These are phyloP conservation scores for Aspergillus hancockii DNA, from an alignment of 495 filamentous ascomycete species.

Conservation along the genomic window DNA sequence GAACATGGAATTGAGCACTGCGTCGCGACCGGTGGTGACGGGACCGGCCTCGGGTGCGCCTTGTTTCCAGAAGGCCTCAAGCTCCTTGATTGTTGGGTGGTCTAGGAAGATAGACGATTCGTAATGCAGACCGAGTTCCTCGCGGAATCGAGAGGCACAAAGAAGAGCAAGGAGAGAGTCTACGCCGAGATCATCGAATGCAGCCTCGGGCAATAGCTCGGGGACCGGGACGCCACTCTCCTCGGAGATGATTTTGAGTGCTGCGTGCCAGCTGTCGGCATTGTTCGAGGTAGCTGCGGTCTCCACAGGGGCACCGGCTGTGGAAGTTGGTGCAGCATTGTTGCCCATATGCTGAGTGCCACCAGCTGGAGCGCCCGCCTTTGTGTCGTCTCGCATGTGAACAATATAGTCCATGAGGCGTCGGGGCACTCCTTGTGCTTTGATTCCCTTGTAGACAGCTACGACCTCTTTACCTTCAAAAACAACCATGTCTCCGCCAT, in stretches of 20 bases:
- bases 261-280: not conserved
- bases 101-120: slow-evolving; percentile 53
- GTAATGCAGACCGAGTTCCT: slow-evolving; percentile 35
- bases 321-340: not conserved
- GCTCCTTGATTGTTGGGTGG: slow-evolving; percentile 41
- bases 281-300: not conserved
- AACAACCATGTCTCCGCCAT: slow-evolving; percentile 40
- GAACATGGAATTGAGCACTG: not conserved
- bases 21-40: not conserved
- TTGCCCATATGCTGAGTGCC: not conserved
- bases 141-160: slow-evolving; percentile 38
- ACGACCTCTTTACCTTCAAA: slow-evolving; percentile 36
- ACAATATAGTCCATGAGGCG: slow-evolving; percentile 1
- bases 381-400: not conserved
- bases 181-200: slow-evolving; percentile 48
- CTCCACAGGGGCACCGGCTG: not conserved
- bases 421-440: not conserved
- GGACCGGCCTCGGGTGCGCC: not conserved
- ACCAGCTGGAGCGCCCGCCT: not conserved
- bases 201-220: slow-evolving; percentile 33
- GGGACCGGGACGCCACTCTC: slow-evolving; percentile 14
- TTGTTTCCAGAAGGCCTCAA: slow-evolving; percentile 5
- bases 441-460: slow-evolving; percentile 27
- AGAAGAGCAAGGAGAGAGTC: slow-evolving; percentile 53
- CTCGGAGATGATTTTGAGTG: slow-evolving; percentile 1